A percentile compares a stretch with the other conserved stretches of the same genome.
Evolutionary conservation across 805 yeast genomes (phyloP).

Genomic region (Pichia scutulata): DNA sequence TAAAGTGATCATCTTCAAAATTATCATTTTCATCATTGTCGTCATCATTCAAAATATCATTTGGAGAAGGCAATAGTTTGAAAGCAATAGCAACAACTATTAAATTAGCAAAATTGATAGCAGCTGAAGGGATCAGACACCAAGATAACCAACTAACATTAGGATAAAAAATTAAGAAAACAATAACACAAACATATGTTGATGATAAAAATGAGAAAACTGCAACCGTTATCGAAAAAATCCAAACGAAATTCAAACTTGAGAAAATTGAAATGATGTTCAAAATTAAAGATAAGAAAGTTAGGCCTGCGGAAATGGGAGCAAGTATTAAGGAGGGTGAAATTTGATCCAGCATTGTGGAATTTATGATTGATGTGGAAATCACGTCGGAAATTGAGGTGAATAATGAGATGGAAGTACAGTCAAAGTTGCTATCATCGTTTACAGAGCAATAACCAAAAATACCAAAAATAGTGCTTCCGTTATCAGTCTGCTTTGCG

Average conservation of each 20-base stretch:
- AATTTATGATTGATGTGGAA: neutral
- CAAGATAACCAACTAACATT: constrained; percentile 65
- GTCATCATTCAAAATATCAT: constrained; percentile 8
- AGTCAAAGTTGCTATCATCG: constrained; percentile 13
- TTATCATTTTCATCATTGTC: constrained; percentile 6
- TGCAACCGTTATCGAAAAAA: constrained; percentile 38
- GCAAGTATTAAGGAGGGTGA: constrained; percentile 49
- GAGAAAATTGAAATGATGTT: constrained; percentile 27
- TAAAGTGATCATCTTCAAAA: neutral
- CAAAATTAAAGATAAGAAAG: constrained; percentile 37
- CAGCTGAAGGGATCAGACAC: constrained; percentile 63
- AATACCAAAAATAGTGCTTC: constrained; percentile 45
- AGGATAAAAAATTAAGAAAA: constrained; percentile 55
- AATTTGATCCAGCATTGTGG: constrained; percentile 38
- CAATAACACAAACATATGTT: constrained; percentile 46
- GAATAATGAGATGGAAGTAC: constrained; percentile 31
- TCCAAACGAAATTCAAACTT: constrained; percentile 19
- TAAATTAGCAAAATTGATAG: constrained; percentile 41
- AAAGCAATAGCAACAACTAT: constrained; percentile 40
- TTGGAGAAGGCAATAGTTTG: constrained; percentile 13
- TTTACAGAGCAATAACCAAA: constrained; percentile 51
- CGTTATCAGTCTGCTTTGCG: constrained; percentile 37
- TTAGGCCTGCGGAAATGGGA: constrained; percentile 63
- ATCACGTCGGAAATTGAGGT: neutral
- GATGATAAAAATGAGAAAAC: constrained; percentile 47